phyloP scores from a whole-genome alignment of 2,329 filamentous ascomycete species.

The Aureobasidium musti region DNA sequence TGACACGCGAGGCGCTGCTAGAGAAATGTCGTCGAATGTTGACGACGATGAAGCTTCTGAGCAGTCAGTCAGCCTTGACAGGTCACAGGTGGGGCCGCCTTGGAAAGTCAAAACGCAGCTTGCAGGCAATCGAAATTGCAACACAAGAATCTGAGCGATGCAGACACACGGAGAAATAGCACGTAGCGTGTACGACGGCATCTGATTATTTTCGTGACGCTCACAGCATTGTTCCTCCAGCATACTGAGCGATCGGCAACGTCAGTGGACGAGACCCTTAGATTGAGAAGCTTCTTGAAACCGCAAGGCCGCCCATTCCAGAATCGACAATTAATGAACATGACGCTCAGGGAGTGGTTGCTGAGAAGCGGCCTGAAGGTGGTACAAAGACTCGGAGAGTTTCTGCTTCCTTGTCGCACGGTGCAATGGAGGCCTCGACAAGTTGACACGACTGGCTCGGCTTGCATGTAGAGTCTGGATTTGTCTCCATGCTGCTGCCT shows the following conservation, averaged over 20 bases:
- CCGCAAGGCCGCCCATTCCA: conserved; percentile 13
- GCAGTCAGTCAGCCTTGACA: conserved; percentile 24
- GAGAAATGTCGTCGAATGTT: conserved; percentile 10
- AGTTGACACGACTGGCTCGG: conserved; percentile 15
- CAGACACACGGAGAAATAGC: conserved; percentile 1
- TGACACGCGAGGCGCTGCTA: conserved; percentile 23
- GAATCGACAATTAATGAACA: conserved; percentile 3
- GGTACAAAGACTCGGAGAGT: conserved; percentile 22
- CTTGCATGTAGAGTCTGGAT: conserved; percentile 16
- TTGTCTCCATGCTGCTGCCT: background rate
- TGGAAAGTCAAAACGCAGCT: conserved; percentile 17
- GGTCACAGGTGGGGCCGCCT: conserved; percentile 23
- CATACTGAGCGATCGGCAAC: background rate
- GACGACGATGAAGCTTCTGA: conserved; percentile 16
- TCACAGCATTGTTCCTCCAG: background rate
- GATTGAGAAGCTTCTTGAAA: conserved; percentile 20
- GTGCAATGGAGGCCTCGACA: conserved; percentile 20
- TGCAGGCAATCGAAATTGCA: conserved; percentile 23
- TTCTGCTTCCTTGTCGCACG: conserved; percentile 23
- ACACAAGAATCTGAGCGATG: conserved; percentile 10
- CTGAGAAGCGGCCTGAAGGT: conserved; percentile 26
- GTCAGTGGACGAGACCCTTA: background rate
- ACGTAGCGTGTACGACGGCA: conserved; percentile 15
- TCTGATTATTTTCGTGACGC: conserved; percentile 10
- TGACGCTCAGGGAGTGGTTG: conserved; percentile 20